Base-by-base conservation (phyloP, 495 filamentous ascomycete species). In the Penicillium paxilli region DNA sequence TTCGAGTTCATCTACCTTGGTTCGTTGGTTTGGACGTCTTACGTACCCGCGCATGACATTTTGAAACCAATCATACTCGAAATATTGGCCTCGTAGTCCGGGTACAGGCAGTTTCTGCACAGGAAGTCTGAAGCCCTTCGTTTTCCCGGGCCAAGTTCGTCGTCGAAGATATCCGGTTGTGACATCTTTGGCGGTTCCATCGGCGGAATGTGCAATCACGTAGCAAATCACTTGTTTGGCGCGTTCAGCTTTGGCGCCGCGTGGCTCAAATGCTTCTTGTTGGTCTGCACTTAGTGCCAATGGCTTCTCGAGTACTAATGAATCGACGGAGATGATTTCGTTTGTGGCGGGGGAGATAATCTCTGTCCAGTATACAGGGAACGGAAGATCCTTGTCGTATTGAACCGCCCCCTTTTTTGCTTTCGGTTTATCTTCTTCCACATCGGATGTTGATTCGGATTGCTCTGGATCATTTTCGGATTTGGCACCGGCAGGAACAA, bases 281-380 rank as follows among this genome's bases (percentile, higher is more conserved):
- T 88, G 75, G 14, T 95, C 88, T 20, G 83, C 71, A 47, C 80
- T 90, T 2, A 76, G 83, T 16, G 82, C 88, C 4, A 94, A 75
- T 4, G 86, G 55, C n/a, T 84, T 79, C 21, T 81, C 81, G 1
- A 87, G 74, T 22, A 92, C 80, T 4, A 95, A 63, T 0, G 91
- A 79, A 45, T 95, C 90, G 3, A 97, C 87, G 0, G 91, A 74
- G 30, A 92, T 84, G 41, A 88, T 89, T 45, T 84, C 87, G 57
- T 90, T 80, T 3, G 89, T 89, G 12, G 87, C 77, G 0, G 91
- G 86, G 0, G 91, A 97, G 14, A 91, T 77, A 17, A 90, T 86
- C 62, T 99, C 94, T 3, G 87, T 86, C 94, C 95, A 99, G 71
- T 96, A 99, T 52, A 86, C 88, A 2, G 95, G 94, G 60, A 87